These are phyloP conservation scores for Camelina sativa DNA, from an alignment of 345 rosid species.

Conservation along the genomic window DNA sequence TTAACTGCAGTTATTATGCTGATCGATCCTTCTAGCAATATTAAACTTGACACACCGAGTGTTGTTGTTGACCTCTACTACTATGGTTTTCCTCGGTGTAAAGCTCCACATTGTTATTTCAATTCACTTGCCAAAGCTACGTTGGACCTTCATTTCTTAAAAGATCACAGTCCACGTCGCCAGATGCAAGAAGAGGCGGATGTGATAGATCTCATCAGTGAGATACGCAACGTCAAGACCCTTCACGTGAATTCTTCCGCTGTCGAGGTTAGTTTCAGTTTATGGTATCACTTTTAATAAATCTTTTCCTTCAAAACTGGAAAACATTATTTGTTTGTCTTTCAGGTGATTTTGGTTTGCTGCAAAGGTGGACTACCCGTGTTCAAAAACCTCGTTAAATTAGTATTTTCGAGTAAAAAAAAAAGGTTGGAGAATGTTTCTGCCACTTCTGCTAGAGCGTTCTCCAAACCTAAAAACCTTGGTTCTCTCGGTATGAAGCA, in stretches of 20 bases:
- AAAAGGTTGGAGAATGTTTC: neutral
- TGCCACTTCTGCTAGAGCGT: neutral
- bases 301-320: no score
- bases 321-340: no score
- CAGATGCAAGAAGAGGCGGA: neutral
- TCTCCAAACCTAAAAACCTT: neutral
- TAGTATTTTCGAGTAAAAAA: neutral
- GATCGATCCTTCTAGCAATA: neutral
- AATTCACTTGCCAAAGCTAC: neutral
- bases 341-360: neutral
- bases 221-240: neutral
- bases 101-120: neutral
- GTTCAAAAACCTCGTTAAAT: neutral
- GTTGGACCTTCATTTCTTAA: neutral
- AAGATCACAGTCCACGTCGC: no score
- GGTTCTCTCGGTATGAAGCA: neutral
- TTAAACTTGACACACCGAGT: neutral
- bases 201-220: neutral
- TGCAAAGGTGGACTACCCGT: neutral
- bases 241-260: neutral
- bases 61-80: neutral
- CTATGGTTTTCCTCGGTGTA: neutral
- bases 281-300: neutral
- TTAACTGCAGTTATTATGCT: neutral
- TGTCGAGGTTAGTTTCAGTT: neutral